Evolutionary conservation across 192 early-diverging fungal genomes (phyloP), one percentile per base, ranked within the genome.

Genomic region (Glomus cerebriforme): DNA sequence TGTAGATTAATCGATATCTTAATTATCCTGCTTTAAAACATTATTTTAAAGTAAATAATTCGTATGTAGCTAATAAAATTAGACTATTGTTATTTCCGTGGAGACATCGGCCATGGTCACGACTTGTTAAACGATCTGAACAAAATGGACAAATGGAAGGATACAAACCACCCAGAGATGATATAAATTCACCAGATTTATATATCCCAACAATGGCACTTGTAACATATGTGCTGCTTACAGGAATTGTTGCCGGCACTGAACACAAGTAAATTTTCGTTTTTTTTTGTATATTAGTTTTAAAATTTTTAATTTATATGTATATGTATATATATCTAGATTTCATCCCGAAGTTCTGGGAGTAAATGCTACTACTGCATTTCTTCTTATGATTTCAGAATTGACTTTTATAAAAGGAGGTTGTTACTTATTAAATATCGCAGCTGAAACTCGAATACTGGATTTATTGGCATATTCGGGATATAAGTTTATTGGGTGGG

Each of bases 131-230:
- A 75, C 88, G 96, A 54, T 91, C 93, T 47, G 92, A 95, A 58
- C 88, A 90, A 31, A 91, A 87, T 73, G 93, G 95, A 67, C 91
- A 93, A 84, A 85, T 94, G 73, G 87, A 90, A 73, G 93, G 93
- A 32, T 95, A 88, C 81, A 85, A 89, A 77, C 85, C 95, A 34
- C 97, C 97, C 22, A 88, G 97, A 63, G 94, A 95, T 67, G 97
- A 99, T 81, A 86, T 93, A 37, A 97, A 97, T 82, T 94, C 97
- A 1, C 97, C 97, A 0, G 97, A 99, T 83, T 86, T 99, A 69
- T 99, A 99, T 80, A 97, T 99, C 58, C 97, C 97, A 62, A 91
- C 92, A 43, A 98, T 98, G 97, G 90, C 92, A 0, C 88, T 96
- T 74, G 96, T 98, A 10, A 94, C 96, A 24, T 98, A 98, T 82